Evolutionary conservation across 1,284 basidiomycete species (phyloP).

Genomic region (Xerocomus minutiporus): DNA sequence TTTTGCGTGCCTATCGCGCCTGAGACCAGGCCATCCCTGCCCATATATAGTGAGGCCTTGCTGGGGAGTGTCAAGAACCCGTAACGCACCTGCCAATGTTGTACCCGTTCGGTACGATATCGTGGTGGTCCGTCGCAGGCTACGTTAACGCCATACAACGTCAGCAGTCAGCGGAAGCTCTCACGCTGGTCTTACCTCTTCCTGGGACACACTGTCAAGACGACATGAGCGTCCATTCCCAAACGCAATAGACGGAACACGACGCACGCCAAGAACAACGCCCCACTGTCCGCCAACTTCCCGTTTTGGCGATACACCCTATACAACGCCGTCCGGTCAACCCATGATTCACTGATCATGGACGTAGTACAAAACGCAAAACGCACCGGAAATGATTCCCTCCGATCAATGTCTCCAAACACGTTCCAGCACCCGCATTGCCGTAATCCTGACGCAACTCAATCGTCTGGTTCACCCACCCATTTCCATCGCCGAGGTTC

Average conservation of each 20-base stretch:
- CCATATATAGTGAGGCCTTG: neutral
- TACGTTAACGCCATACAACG: conserved; percentile 11
- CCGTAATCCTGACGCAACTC: conserved; percentile 63
- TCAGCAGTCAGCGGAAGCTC: neutral
- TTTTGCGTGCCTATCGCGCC: conserved; percentile 41
- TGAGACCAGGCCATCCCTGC: conserved; percentile 43
- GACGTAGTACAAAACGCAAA: neutral
- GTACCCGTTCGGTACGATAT: conserved; percentile 53
- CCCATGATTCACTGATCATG: neutral
- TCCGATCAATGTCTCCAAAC: conserved; percentile 58
- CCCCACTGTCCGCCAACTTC: conserved; percentile 47
- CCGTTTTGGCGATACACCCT: conserved; percentile 63
- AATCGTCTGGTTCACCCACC: conserved; percentile 43
- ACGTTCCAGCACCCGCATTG: conserved; percentile 46
- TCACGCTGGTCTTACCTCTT: conserved; percentile 40
- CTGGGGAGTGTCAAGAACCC: neutral
- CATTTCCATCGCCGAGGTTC: conserved; percentile 62
- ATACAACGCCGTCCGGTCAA: neutral
- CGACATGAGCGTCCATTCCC: neutral
- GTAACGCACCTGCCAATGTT: conserved; percentile 42
- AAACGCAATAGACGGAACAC: neutral
- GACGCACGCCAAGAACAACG: conserved; percentile 62
- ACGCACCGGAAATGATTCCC: conserved; percentile 62
- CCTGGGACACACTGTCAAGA: conserved; percentile 50
- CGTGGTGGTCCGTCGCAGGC: conserved; percentile 42